Evolutionary conservation across 371 early-diverging fungal species (phyloP).

Genomic region (Rhizopus delemar): DNA sequence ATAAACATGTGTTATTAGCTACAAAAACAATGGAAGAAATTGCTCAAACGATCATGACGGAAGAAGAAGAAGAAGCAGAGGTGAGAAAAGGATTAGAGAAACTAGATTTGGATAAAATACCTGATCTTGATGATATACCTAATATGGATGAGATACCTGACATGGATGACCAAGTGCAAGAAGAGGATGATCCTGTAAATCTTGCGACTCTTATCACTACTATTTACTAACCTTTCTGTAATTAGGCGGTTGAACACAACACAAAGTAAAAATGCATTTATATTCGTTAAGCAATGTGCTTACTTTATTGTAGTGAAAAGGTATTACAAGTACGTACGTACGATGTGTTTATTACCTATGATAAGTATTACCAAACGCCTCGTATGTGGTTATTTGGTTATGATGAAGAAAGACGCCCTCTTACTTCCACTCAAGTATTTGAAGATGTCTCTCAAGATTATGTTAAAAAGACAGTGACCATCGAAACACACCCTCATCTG

Average conservation of each 20-base stretch:
- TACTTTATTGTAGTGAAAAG: slow-evolving; percentile 63
- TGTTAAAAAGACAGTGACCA: slow-evolving; percentile 97
- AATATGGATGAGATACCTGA: slow-evolving; percentile 85
- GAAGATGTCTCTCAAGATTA: slow-evolving; percentile 97
- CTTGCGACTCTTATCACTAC: neutral
- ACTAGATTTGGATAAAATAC: slow-evolving; percentile 57
- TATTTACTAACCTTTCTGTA: neutral
- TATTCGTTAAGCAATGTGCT: neutral
- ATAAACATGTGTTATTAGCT: slow-evolving; percentile 13
- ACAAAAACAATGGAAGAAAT: slow-evolving; percentile 68
- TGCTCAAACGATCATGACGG: slow-evolving; percentile 63
- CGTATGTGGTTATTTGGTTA: slow-evolving; percentile 97
- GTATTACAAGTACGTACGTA: slow-evolving; percentile 93
- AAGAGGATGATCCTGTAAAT: slow-evolving; percentile 48
- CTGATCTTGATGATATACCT: slow-evolving; percentile 85
- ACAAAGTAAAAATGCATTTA: slow-evolving; percentile 12
- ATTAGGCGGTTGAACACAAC: slow-evolving; percentile 17
- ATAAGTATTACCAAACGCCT: slow-evolving; percentile 98
- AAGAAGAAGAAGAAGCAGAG: slow-evolving; percentile 51
- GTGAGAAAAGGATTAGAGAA: slow-evolving; percentile 31
- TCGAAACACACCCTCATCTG: slow-evolving; percentile 93
- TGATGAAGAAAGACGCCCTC: slow-evolving; percentile 86
- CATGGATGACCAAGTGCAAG: slow-evolving; percentile 66
- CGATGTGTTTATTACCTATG: slow-evolving; percentile 96
- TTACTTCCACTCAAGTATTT: slow-evolving; percentile 86